phyloP scores from a whole-genome alignment of 257 asterid species.

The Petunia secreta region DNA sequence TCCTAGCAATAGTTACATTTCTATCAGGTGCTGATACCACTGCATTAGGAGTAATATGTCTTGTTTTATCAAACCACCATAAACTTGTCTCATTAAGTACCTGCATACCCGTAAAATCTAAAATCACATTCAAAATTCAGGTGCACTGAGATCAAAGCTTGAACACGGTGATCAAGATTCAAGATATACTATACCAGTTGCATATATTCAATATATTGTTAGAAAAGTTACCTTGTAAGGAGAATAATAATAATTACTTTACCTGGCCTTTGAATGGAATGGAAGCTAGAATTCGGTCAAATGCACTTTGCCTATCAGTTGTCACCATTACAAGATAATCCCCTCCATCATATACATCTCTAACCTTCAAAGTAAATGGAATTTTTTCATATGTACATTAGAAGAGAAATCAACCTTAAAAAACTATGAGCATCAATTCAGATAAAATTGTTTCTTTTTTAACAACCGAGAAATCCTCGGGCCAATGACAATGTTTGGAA shows the following conservation, averaged over 20 bases:
- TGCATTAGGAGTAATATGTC: constrained; percentile 84
- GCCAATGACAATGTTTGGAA: too few relatives aligned
- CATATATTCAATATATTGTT: neutral
- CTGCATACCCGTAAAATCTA: constrained; percentile 36
- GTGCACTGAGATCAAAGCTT: neutral
- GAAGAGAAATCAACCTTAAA: neutral
- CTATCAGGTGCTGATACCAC: constrained; percentile 78
- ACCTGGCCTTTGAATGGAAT: constrained; percentile 98
- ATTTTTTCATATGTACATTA: neutral
- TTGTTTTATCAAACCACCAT: constrained; percentile 90
- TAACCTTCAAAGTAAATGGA: constrained; percentile 61
- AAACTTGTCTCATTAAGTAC: constrained; percentile 93
- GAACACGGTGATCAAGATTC: neutral
- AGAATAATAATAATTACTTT: neutral
- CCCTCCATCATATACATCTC: constrained; percentile 91
- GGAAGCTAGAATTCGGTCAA: constrained; percentile 91
- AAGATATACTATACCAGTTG: neutral
- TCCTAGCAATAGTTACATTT: constrained; percentile 94
- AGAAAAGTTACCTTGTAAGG: neutral
- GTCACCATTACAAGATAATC: constrained; percentile 85
- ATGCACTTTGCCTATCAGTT: constrained; percentile 95
- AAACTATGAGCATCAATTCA: neutral
- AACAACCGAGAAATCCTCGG: too few relatives aligned
- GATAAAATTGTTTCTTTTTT: too few relatives aligned
- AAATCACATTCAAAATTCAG: too few relatives aligned